phyloP scores from a whole-genome alignment of 192 early-diverging fungal species.

The Borealophlyctis nickersoniae region DNA sequence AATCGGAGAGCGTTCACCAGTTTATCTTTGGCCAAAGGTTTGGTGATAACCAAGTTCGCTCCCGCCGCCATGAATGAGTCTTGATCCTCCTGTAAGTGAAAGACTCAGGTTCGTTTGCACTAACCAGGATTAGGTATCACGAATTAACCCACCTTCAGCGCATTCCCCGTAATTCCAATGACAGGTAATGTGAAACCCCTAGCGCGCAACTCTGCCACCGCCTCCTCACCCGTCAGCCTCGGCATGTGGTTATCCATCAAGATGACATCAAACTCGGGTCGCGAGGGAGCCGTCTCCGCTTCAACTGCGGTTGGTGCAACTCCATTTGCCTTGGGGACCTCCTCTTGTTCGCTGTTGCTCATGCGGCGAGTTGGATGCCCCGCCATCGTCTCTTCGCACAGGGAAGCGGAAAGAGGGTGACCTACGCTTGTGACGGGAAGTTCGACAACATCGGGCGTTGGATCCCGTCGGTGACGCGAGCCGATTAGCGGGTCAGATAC shows the following conservation, averaged over 20 bases:
- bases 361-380: neutral
- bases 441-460: too few relatives aligned
- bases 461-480: too few relatives aligned
- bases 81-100: too few relatives aligned
- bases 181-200: constrained; percentile 13
- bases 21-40: constrained; percentile 18
- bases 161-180: constrained; percentile 24
- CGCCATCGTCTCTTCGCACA: neutral
- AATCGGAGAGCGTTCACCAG: constrained; percentile 15
- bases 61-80: constrained; percentile 16
- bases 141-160: too few relatives aligned
- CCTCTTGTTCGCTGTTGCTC: neutral
- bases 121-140: too few relatives aligned
- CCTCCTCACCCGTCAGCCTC: constrained; percentile 20
- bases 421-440: neutral
- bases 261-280: constrained; percentile 27
- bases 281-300: too few relatives aligned
- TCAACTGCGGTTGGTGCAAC: neutral
- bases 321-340: neutral
- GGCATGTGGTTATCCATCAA: constrained; percentile 32
- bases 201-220: constrained; percentile 8
- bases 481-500: neutral
- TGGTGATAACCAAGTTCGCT: constrained; percentile 24
- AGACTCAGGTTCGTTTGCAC: too few relatives aligned
- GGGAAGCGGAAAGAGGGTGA: neutral